Percentiles rank a stretch among this genome's conserved stretches.
Evolutionary conservation across 495 filamentous ascomycete genomes (phyloP).

Genomic region (Cladorrhinum samala): DNA sequence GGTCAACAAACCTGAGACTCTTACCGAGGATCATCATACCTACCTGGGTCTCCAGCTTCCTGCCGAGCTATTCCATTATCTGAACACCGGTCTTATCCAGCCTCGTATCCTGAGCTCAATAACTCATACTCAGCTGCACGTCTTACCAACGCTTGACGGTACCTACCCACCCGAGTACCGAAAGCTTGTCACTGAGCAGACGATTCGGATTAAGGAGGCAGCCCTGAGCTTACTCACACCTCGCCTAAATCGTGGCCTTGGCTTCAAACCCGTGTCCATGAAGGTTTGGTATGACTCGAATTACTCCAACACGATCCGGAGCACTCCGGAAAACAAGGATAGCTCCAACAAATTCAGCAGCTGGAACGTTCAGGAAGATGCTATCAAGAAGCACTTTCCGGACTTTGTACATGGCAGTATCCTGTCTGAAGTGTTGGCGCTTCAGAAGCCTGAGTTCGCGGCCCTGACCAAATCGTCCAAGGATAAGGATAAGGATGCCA

Average conservation of each 20-base stretch:
- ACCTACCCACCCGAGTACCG: slow-evolving; percentile 76
- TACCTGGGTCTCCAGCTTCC: slow-evolving; percentile 86
- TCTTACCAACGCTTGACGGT: slow-evolving; percentile 74
- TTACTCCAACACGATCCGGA: slow-evolving; percentile 57
- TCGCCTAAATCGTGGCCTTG: slow-evolving; percentile 72
- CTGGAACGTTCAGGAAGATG: slow-evolving; percentile 66
- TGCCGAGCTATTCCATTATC: slow-evolving; percentile 86
- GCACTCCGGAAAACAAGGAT: slow-evolving; percentile 47
- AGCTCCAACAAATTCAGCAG: slow-evolving; percentile 54
- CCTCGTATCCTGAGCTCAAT: slow-evolving; percentile 75
- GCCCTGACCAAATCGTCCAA: slow-evolving; percentile 54
- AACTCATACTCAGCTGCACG: slow-evolving; percentile 65
- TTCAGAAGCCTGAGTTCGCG: slow-evolving; percentile 60
- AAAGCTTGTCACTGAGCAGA: slow-evolving; percentile 62
- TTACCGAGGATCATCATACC: slow-evolving; percentile 76
- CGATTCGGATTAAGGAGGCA: slow-evolving; percentile 66
- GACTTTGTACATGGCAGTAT: slow-evolving; percentile 49
- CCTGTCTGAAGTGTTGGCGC: slow-evolving; percentile 49
- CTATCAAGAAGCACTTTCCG: slow-evolving; percentile 40
- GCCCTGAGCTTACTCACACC: slow-evolving; percentile 71
- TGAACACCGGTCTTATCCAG: slow-evolving; percentile 74
- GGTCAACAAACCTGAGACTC: slow-evolving; percentile 59
- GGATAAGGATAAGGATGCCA: slow-evolving; percentile 38
- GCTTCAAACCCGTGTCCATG: slow-evolving; percentile 66
- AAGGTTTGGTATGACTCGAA: slow-evolving; percentile 80